A percentile compares a stretch with the other conserved stretches of the same genome.
phyloP scores from a whole-genome alignment of 768 basidiomycete species.

The Leucogyrophana mollusca region DNA sequence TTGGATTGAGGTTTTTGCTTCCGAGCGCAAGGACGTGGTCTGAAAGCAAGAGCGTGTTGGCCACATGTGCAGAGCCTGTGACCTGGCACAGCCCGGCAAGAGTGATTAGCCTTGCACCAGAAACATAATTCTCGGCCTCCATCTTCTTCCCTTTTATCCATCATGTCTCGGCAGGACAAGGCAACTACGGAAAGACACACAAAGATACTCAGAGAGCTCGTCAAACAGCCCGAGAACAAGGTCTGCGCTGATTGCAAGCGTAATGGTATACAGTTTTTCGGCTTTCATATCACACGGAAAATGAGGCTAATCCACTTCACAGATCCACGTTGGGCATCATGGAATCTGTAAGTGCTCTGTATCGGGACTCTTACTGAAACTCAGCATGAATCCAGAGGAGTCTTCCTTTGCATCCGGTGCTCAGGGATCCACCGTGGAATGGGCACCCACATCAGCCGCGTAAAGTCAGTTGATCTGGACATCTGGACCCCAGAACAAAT shows the following conservation, averaged over 20 bases:
- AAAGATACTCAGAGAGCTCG: slow-evolving; percentile 77
- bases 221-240: slow-evolving; percentile 91
- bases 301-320: slow-evolving; percentile 2
- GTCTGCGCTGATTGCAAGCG: slow-evolving; percentile 95
- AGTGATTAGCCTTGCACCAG: slow-evolving; percentile 1
- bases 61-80: neutral
- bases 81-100: slow-evolving; percentile 6
- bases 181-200: slow-evolving; percentile 80
- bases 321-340: slow-evolving; percentile 99
- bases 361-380: neutral
- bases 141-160: slow-evolving; percentile 9
- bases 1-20: no score
- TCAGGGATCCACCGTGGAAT: slow-evolving; percentile 97
- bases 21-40: neutral
- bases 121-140: slow-evolving; percentile 1
- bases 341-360: slow-evolving; percentile 75
- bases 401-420: slow-evolving; percentile 95
- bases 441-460: slow-evolving; percentile 97
- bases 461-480: slow-evolving; percentile 97
- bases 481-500: slow-evolving; percentile 98
- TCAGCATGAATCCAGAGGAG: slow-evolving; percentile 53
- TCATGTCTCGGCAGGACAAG: slow-evolving; percentile 68
- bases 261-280: slow-evolving; percentile 63
- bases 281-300: neutral
- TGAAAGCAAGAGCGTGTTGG: neutral